Evolutionary conservation across 129 eudicot species (phyloP).

Genomic region (Escallonia rubra): DNA sequence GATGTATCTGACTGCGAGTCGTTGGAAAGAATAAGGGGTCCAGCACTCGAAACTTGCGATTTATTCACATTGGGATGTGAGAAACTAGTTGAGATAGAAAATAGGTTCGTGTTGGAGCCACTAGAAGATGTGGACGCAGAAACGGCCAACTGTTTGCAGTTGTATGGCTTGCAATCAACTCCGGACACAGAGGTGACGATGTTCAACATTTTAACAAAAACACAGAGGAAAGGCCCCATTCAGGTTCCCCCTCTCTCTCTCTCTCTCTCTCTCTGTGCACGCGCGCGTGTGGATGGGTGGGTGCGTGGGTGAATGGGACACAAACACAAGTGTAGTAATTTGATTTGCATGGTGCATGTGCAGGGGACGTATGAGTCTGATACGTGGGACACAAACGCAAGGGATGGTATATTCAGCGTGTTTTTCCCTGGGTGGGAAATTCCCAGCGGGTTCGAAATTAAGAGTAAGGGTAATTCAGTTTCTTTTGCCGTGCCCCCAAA

Average conservation of each 20-base stretch:
- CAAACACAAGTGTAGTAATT: background rate
- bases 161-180: background rate
- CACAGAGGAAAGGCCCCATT: background rate
- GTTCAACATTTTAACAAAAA: too few species aligned
- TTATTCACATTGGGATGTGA: background rate
- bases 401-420: conserved; percentile 10
- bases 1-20: background rate
- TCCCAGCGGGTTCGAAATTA: conserved; percentile 2
- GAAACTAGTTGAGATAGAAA: background rate
- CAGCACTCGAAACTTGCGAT: background rate
- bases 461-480: background rate
- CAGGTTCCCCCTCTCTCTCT: conserved; percentile 8
- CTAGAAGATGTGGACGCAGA: background rate
- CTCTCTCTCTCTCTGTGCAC: too few species aligned
- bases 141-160: background rate
- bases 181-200: background rate
- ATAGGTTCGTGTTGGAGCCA: background rate
- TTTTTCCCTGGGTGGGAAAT: conserved; percentile 9
- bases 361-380: conserved; percentile 12
- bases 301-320: background rate
- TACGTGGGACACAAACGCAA: too few species aligned
- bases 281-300: too few species aligned
- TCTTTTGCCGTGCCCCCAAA: background rate
- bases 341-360: background rate
- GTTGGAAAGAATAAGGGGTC: background rate